phyloP scores from a whole-genome alignment of 768 basidiomycete genomes.

The Naganishia randhawae region DNA sequence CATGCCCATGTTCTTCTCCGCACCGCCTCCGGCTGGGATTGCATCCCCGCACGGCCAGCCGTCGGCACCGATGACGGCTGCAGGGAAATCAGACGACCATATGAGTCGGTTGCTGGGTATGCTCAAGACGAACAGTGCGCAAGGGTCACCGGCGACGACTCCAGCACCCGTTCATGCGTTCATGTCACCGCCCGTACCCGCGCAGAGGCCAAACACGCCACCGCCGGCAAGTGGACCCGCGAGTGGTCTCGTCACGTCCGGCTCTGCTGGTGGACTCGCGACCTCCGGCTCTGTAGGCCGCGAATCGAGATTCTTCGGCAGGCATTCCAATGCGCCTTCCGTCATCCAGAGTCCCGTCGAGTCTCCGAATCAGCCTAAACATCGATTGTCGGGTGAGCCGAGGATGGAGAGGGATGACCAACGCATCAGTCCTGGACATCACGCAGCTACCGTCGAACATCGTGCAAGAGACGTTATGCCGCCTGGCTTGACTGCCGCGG shows the following conservation, averaged over 20 bases:
- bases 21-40: slow-evolving; percentile 1
- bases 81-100: slow-evolving; percentile 9
- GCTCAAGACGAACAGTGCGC: slow-evolving; percentile 26
- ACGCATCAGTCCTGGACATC: background rate
- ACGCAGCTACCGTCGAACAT: background rate
- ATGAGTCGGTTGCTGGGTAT: slow-evolving; percentile 30
- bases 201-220: no score
- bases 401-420: no score
- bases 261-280: no score
- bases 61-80: background rate
- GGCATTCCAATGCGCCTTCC: background rate
- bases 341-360: slow-evolving; percentile 8
- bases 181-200: no score
- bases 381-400: background rate
- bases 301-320: slow-evolving; percentile 1
- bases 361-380: background rate
- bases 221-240: no score
- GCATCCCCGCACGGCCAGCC: background rate
- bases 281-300: background rate
- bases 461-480: no score
- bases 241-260: no score
- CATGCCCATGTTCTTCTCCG: slow-evolving; percentile 14
- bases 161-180: no score
- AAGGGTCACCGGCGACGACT: no score
- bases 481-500: no score